Evolutionary conservation across 169 alveolate genomes (phyloP).

Genomic region (Plasmodium fragile): DNA sequence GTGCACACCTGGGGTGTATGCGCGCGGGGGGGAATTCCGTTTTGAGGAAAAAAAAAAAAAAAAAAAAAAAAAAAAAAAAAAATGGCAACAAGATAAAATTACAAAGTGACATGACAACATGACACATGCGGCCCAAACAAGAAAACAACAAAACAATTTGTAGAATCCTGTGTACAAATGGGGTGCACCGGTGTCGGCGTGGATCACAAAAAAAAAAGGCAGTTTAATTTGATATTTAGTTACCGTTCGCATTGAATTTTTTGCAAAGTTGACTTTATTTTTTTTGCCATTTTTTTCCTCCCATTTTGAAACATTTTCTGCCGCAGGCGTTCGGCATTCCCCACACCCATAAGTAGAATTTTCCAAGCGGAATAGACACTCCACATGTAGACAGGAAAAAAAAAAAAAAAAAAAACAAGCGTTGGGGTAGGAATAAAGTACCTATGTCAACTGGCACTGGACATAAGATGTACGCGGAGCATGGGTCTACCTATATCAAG

Average conservation of each 20-base stretch:
- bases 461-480: neutral
- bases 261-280: neutral
- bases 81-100: neutral
- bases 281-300: neutral
- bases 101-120: neutral
- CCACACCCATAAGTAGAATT: neutral
- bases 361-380: neutral
- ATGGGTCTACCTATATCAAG: neutral
- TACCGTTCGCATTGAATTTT: neutral
- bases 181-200: neutral
- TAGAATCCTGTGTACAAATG: slow-evolving; percentile 6
- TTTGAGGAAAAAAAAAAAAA: slow-evolving; percentile 6
- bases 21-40: slow-evolving; percentile 7
- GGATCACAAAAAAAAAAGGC: neutral
- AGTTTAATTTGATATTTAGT: neutral
- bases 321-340: neutral
- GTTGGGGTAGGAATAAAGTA: neutral
- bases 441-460: neutral
- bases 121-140: neutral
- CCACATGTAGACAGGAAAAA: neutral
- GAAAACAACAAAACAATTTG: neutral
- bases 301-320: neutral
- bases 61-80: slow-evolving; percentile 3
- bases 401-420: neutral
- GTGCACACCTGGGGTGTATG: neutral